Conservation (phyloP, 225 moss, liverwort and hornwort genomes). For the Neckera pumila region DNA sequence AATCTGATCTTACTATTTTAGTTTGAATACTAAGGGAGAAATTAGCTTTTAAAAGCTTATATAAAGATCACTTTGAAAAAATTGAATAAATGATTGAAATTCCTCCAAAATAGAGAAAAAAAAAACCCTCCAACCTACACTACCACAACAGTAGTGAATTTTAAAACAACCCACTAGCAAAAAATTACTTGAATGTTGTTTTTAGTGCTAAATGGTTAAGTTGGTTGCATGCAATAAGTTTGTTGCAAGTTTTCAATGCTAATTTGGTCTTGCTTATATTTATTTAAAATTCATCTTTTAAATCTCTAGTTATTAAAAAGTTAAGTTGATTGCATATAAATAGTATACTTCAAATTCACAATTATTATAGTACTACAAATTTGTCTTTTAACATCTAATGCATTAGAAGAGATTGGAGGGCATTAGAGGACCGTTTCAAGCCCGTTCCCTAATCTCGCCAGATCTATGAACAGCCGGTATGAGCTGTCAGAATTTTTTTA, state of each 20-base stretch:
- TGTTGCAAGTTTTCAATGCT: neutral
- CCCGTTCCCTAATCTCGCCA: too few species aligned
- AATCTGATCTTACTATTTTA: fast-evolving
- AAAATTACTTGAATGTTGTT: neutral
- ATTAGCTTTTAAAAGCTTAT: neutral
- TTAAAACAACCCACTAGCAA: neutral
- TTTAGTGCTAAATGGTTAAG: fast-evolving
- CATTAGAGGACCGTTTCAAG: too few species aligned
- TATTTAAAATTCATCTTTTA: too few species aligned
- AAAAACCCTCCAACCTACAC: neutral
- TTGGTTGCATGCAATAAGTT: neutral
- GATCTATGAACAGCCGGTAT: too few species aligned
- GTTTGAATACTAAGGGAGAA: neutral
- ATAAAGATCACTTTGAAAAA: neutral
- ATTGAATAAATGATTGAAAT: neutral
- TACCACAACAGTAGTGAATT: neutral
- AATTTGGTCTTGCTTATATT: too few species aligned
- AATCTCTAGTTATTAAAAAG: too few species aligned
- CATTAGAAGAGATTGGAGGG: too few species aligned
- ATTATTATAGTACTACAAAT: too few species aligned
- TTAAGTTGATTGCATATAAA: too few species aligned
- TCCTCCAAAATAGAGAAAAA: neutral
- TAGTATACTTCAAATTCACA: too few species aligned
- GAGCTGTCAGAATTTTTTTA: too few species aligned
- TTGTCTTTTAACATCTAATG: too few species aligned